Base-by-base conservation (phyloP, 768 basidiomycete species). In the Chiua virens region DNA sequence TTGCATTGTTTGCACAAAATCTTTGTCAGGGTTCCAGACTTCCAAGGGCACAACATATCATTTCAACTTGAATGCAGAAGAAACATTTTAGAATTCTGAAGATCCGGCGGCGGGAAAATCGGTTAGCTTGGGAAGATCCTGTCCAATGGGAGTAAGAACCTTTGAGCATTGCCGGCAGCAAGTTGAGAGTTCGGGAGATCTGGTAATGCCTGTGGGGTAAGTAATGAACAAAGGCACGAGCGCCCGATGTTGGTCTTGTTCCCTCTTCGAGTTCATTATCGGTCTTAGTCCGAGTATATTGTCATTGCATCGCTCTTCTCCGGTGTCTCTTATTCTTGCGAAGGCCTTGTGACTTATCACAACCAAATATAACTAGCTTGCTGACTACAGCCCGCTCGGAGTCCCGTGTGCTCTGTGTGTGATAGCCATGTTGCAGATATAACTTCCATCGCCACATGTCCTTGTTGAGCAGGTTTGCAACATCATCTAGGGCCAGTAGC, bases 41-140 rank as follows among this genome's bases (percentile, higher is more conserved):
- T 34, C 15, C 34, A 17, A 30, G 10, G 30, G 30, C 5, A 15
- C 17, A 34, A 34, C 34, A 34, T 34, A 34, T 15, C 55, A 58
- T 58, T 53, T 28, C 53, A 21, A 21, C 34, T 17, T 18, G 27
- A 28, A 42, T 34, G 17, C 34, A 34, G 34, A 34, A 34, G 5
- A 5, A 17, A 34, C 34, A 34, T 53, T 49, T 38, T 48, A 22
- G 8, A 32, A 52, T 47, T 47, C 42, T 56, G 53, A 53, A 58
- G 58, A 65, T 65, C 64, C 61, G 64, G 50, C n/a, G 49, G 36
- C 50, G 48, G 61, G 54, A 55, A 55, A 47, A 46, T 55, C 51
- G 58, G 34, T 37, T 5, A 20, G 53, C 14, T 52, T 44, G 63
- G 58, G 42, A 55, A 52, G 43, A 50, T 63, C 62, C 52, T 23